Evolutionary conservation across 352 stramenopile species (phyloP).

Genomic region (Globisporangium middletonii): DNA sequence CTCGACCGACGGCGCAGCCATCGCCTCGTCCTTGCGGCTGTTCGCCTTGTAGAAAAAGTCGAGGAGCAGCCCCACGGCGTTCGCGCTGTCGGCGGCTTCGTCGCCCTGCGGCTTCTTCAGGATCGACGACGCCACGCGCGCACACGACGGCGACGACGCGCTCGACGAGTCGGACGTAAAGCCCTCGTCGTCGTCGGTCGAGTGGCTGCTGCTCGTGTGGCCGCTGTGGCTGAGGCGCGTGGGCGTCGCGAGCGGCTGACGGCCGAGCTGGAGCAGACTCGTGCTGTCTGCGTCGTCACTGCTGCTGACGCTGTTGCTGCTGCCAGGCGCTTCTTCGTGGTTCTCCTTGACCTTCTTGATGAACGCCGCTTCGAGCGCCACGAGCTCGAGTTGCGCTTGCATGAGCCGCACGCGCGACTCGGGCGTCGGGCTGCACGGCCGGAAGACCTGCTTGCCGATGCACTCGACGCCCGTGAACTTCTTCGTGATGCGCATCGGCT

Average conservation of each 20-base stretch:
- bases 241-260: slow-evolving; percentile 13
- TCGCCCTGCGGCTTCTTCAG: slow-evolving; percentile 12
- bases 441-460: slow-evolving; percentile 89
- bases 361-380: slow-evolving; percentile 67
- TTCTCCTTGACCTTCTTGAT: slow-evolving; percentile 78
- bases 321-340: slow-evolving; percentile 51
- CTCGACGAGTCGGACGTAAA: slow-evolving; percentile 30
- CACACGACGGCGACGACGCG: slow-evolving; percentile 6
- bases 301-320: slow-evolving; percentile 31
- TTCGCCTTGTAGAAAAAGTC: slow-evolving; percentile 84
- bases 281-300: slow-evolving; percentile 5
- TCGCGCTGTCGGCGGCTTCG: slow-evolving; percentile 49
- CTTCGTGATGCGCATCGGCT: slow-evolving; percentile 92
- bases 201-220: slow-evolving; percentile 1
- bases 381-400: slow-evolving; percentile 67
- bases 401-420: slow-evolving; percentile 62
- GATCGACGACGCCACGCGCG: background rate
- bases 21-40: slow-evolving; percentile 34
- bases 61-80: slow-evolving; percentile 59
- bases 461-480: slow-evolving; percentile 89
- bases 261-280: background rate
- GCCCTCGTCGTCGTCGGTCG: slow-evolving; percentile 15
- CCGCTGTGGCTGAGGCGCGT: slow-evolving; percentile 9
- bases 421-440: slow-evolving; percentile 61
- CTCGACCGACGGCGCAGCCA: background rate